phyloP scores from a whole-genome alignment of 768 basidiomycete species.

The Sporobolomyces pararoseus region DNA sequence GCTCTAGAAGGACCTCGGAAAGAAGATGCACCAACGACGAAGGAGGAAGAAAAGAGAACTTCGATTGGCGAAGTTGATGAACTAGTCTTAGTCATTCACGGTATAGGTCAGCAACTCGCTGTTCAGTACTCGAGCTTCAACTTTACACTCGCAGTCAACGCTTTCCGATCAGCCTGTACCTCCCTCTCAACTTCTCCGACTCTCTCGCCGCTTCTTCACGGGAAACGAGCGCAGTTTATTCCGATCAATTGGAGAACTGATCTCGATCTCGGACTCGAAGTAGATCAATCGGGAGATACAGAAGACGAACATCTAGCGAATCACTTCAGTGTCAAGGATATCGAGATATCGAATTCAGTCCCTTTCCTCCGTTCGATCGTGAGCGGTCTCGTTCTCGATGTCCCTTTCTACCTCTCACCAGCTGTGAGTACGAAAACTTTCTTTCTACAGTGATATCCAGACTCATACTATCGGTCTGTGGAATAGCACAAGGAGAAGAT shows the following conservation, averaged over 20 bases:
- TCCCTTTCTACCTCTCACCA: slow-evolving; percentile 40
- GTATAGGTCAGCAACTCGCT: slow-evolving; percentile 44
- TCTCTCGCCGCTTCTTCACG: slow-evolving; percentile 31
- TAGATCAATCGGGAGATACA: slow-evolving; percentile 27
- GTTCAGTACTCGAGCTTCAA: slow-evolving; percentile 39
- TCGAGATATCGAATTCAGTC: slow-evolving; percentile 34
- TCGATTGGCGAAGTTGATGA: slow-evolving; percentile 42
- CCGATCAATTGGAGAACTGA: slow-evolving; percentile 44
- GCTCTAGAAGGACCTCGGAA: slow-evolving; percentile 23
- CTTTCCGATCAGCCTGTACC: slow-evolving; percentile 39
- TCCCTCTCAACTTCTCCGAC: slow-evolving; percentile 24
- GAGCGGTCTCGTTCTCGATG: slow-evolving; percentile 42
- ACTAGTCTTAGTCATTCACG: slow-evolving; percentile 44
- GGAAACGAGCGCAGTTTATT: slow-evolving; percentile 43
- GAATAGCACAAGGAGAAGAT: slow-evolving; percentile 41
- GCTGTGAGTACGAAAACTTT: neutral
- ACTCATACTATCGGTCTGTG: neutral
- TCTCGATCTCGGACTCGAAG: slow-evolving; percentile 38
- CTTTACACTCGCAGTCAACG: slow-evolving; percentile 43
- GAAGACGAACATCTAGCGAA: slow-evolving; percentile 40
- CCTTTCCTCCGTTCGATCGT: slow-evolving; percentile 43
- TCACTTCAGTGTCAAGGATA: slow-evolving; percentile 38
- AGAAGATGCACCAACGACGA: slow-evolving; percentile 13
- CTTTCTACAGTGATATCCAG: neutral
- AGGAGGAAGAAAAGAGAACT: neutral